These are phyloP conservation scores for Coix lacrymajobi DNA, from an alignment of 176 grass and related monocot species.

Conservation along the genomic window DNA sequence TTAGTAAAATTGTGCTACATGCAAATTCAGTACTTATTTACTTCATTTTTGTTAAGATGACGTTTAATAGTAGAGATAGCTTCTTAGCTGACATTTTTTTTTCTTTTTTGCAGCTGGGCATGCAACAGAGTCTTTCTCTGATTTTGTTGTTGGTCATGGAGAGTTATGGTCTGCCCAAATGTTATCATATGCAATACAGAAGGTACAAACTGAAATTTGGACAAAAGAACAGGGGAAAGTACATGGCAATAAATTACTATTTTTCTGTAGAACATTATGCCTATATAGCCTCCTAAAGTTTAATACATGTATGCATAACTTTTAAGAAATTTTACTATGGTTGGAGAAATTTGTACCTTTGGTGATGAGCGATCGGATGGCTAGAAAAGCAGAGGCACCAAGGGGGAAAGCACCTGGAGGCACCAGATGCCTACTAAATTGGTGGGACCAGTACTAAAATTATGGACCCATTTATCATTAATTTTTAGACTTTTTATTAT, in stretches of 20 bases:
- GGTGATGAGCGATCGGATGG: too few species aligned
- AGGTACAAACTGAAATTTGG: constrained; percentile 38
- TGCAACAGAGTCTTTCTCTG: constrained; percentile 90
- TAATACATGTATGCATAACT: neutral
- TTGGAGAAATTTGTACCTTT: too few species aligned
- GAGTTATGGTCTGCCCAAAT: constrained; percentile 97
- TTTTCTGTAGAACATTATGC: too few species aligned
- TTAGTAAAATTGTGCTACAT: neutral
- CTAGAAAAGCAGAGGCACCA: too few species aligned
- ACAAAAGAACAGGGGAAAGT: neutral
- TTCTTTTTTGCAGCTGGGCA: constrained; percentile 77
- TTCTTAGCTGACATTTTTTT: neutral
- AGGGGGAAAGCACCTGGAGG: too few species aligned
- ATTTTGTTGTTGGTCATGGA: constrained; percentile 95
- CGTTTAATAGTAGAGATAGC: neutral
- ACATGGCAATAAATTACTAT: neutral
- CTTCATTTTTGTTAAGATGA: neutral
- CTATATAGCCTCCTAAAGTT: neutral
- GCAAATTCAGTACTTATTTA: neutral
- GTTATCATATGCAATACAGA: constrained; percentile 82
- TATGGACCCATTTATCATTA: too few species aligned
- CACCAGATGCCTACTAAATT: too few species aligned
- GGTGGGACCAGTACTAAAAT: too few species aligned
- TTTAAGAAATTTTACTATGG: too few species aligned
- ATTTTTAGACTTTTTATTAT: too few species aligned